These are phyloP conservation scores for Camillea tinctor DNA, from an alignment of 2,329 filamentous ascomycete genomes.

Conservation along the genomic window DNA sequence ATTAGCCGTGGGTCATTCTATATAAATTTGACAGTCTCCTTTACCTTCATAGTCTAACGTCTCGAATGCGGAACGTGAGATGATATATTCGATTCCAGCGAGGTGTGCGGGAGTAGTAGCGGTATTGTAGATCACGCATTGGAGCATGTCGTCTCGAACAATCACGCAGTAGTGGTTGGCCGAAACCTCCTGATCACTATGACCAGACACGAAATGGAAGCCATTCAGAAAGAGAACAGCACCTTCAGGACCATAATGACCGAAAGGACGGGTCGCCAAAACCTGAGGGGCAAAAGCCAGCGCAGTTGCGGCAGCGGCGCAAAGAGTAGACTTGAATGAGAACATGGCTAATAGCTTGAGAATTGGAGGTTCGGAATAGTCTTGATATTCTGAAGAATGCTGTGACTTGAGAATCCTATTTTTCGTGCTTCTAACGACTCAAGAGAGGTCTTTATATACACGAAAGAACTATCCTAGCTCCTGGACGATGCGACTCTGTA, in stretches of 20 bases:
- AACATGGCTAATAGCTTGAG: slow-evolving; percentile 5
- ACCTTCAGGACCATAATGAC: slow-evolving; percentile 14
- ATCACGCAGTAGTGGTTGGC: slow-evolving; percentile 26
- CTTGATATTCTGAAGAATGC: neutral
- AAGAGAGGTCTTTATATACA: neutral
- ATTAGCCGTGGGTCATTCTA: slow-evolving; percentile 6
- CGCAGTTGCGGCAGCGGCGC: slow-evolving; percentile 4
- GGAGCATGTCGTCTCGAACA: slow-evolving; percentile 20
- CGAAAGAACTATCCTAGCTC: neutral
- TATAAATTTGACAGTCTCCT: too few relatives aligned
- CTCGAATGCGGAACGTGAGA: slow-evolving; percentile 19
- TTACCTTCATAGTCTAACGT: slow-evolving; percentile 23
- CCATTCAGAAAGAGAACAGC: slow-evolving; percentile 15
- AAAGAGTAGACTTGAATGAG: slow-evolving; percentile 2
- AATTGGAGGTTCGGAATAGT: neutral
- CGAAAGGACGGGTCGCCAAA: slow-evolving; percentile 11
- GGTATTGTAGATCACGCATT: slow-evolving; percentile 22
- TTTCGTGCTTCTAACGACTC: neutral
- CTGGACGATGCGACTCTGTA: neutral
- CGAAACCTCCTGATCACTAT: slow-evolving; percentile 23
- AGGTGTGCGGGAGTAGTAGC: too few relatives aligned
- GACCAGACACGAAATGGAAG: slow-evolving; percentile 10
- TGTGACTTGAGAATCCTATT: neutral
- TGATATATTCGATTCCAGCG: slow-evolving; percentile 23
- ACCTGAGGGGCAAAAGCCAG: slow-evolving; percentile 7